A percentile compares a stretch with the other conserved stretches of the same genome.
Evolutionary conservation across 2,329 filamentous ascomycete species (phyloP).

Genomic region (Penicillium brasilianum): DNA sequence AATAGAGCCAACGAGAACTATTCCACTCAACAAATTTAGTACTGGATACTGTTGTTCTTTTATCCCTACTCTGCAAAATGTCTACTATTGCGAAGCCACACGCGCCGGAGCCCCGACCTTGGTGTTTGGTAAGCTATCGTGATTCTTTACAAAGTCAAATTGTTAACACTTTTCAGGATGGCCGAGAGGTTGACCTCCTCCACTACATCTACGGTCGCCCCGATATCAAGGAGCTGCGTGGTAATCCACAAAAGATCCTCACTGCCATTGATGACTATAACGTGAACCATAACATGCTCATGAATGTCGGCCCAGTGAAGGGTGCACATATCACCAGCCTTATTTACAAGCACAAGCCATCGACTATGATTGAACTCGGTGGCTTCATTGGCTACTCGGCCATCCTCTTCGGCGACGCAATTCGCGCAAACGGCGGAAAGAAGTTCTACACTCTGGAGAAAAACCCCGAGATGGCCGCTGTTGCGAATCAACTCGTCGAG

Average conservation of each 20-base stretch:
- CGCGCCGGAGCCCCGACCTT: constrained; percentile 7
- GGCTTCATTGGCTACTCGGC: constrained; percentile 82
- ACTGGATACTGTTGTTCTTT: background rate
- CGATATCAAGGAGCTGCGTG: constrained; percentile 64
- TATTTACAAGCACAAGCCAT: constrained; percentile 67
- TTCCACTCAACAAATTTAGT: background rate
- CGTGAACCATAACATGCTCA: constrained; percentile 69
- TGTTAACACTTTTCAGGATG: constrained; percentile 54
- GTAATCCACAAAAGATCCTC: constrained; percentile 66
- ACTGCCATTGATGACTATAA: constrained; percentile 72
- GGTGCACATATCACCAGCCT: constrained; percentile 69
- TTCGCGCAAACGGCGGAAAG: constrained; percentile 64
- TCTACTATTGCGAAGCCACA: constrained; percentile 13
- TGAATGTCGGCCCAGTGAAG: constrained; percentile 78
- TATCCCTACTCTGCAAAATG: background rate
- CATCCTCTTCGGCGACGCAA: constrained; percentile 70
- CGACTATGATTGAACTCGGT: constrained; percentile 74
- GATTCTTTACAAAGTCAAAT: background rate
- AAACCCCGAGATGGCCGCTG: constrained; percentile 72
- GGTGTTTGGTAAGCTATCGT: background rate
- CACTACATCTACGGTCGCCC: constrained; percentile 67
- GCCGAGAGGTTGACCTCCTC: constrained; percentile 72
- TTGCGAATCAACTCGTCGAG: constrained; percentile 68
- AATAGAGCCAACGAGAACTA: background rate
- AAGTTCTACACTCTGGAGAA: constrained; percentile 72